phyloP scores from a whole-genome alignment of 352 stramenopile species.

The Phytophthora sojae region DNA sequence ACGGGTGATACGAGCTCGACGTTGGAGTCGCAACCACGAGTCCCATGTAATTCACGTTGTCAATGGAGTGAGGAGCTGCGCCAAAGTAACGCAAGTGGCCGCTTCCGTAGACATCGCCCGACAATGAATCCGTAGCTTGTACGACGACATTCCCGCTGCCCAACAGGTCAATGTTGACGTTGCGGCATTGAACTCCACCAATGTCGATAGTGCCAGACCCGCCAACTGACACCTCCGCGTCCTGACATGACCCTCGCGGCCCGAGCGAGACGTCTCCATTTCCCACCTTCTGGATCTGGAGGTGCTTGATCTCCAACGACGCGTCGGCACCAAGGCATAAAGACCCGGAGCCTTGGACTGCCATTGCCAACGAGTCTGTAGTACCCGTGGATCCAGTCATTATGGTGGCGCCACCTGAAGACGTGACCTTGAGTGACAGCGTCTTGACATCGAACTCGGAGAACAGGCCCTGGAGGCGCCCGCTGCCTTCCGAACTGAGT shows the following conservation, averaged over 20 bases:
- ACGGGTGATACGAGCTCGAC: conserved; percentile 17
- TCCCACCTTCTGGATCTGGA: conserved; percentile 23
- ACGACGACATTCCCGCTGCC: conserved; percentile 36
- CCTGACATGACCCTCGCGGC: conserved; percentile 17
- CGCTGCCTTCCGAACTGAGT: conserved; percentile 24
- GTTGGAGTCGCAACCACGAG: conserved; percentile 16
- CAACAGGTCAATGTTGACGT: conserved; percentile 25
- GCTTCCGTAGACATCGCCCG: conserved; percentile 32
- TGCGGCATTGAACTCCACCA: conserved; percentile 28
- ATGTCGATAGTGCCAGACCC: conserved; percentile 27
- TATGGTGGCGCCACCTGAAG: conserved; percentile 11
- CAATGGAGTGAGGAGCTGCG: conserved; percentile 21
- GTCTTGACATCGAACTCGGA: conserved; percentile 24
- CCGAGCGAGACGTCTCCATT: conserved; percentile 23
- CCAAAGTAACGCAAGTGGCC: conserved; percentile 28
- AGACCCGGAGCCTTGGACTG: conserved; percentile 16
- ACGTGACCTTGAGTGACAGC: conserved; percentile 4
- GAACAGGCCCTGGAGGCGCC: conserved; percentile 21
- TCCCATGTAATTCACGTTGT: conserved; percentile 32
- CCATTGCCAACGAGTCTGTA: not conserved
- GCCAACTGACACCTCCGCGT: conserved; percentile 18
- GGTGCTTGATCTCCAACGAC: conserved; percentile 8
- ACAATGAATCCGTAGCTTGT: conserved; percentile 31
- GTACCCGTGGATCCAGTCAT: not conserved
- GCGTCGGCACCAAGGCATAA: conserved; percentile 19